phyloP scores from a whole-genome alignment of 768 basidiomycete species.

The Nevesoporus exiguus region DNA sequence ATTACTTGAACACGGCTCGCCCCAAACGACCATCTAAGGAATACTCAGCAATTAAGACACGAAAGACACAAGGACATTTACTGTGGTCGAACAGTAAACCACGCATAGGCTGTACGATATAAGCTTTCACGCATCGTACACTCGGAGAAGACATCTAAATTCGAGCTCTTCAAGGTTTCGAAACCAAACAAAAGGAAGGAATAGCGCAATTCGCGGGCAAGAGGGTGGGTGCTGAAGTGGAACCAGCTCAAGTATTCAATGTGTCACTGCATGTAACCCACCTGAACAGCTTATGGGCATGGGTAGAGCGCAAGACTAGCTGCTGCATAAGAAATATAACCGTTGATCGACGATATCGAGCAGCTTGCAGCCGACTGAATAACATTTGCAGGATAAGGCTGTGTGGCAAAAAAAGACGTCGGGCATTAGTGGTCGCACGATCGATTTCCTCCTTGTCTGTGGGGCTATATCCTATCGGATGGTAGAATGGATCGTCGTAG shows the following conservation, averaged over 20 bases:
- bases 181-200: slow-evolving; percentile 91
- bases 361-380: slow-evolving; percentile 89
- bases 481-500: slow-evolving; percentile 83
- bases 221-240: slow-evolving; percentile 72
- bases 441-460: slow-evolving; percentile 85
- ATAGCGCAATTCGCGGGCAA: slow-evolving; percentile 88
- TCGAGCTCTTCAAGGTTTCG: slow-evolving; percentile 84
- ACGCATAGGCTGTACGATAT: slow-evolving; percentile 78
- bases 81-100: slow-evolving; percentile 96
- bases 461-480: slow-evolving; percentile 83
- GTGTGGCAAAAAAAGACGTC: slow-evolving; percentile 79
- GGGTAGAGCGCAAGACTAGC: slow-evolving; percentile 77
- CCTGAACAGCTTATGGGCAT: slow-evolving; percentile 73
- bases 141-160: slow-evolving; percentile 81
- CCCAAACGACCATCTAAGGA: slow-evolving; percentile 89
- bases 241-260: background rate
- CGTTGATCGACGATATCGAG: slow-evolving; percentile 79
- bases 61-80: slow-evolving; percentile 38
- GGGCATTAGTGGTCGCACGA: slow-evolving; percentile 62
- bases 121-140: slow-evolving; percentile 67
- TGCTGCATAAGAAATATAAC: slow-evolving; percentile 85
- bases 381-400: slow-evolving; percentile 81
- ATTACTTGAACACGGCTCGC: slow-evolving; percentile 87
- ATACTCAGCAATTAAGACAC: background rate
- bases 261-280: slow-evolving; percentile 27